These are phyloP conservation scores for Exsudoporus frostii DNA, from an alignment of 768 basidiomycete genomes.

Conservation along the genomic window DNA sequence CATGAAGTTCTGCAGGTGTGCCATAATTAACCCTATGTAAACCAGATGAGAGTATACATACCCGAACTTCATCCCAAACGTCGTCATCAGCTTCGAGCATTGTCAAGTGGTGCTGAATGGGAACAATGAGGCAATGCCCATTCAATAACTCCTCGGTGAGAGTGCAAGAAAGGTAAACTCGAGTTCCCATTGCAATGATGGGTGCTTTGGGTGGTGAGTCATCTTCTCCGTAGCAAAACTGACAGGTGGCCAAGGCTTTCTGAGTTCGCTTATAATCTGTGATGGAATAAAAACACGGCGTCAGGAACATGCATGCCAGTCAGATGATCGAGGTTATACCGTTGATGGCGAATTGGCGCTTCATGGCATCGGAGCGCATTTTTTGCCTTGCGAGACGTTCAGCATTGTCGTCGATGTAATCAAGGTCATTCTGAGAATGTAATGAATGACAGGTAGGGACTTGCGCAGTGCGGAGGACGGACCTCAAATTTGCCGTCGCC, in stretches of 20 bases:
- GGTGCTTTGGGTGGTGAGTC: constrained; percentile 86
- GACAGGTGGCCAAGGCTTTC: constrained; percentile 80
- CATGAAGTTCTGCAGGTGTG: constrained; percentile 56
- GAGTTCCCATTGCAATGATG: constrained; percentile 86
- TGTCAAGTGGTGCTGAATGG: constrained; percentile 88
- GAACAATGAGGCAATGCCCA: constrained; percentile 94
- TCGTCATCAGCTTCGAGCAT: constrained; percentile 96
- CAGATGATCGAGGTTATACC: constrained; percentile 45
- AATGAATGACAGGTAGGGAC: background rate
- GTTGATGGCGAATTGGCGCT: constrained; percentile 93
- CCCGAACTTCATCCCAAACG: constrained; percentile 95
- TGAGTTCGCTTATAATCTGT: constrained; percentile 94
- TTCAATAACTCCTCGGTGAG: constrained; percentile 81
- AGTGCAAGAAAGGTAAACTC: constrained; percentile 89
- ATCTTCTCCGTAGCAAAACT: constrained; percentile 90
- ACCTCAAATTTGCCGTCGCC: constrained; percentile 87
- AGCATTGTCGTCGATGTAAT: constrained; percentile 97
- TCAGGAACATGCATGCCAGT: background rate
- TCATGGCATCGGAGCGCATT: constrained; percentile 96
- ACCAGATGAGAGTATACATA: constrained; percentile 36
- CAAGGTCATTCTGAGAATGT: constrained; percentile 66
- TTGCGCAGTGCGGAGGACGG: constrained; percentile 9
- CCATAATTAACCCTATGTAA: background rate
- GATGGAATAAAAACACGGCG: background rate
- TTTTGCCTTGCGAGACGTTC: constrained; percentile 90